These are phyloP conservation scores for Candolleomyces eurysporus DNA, from an alignment of 768 basidiomycete species.

Conservation along the genomic window DNA sequence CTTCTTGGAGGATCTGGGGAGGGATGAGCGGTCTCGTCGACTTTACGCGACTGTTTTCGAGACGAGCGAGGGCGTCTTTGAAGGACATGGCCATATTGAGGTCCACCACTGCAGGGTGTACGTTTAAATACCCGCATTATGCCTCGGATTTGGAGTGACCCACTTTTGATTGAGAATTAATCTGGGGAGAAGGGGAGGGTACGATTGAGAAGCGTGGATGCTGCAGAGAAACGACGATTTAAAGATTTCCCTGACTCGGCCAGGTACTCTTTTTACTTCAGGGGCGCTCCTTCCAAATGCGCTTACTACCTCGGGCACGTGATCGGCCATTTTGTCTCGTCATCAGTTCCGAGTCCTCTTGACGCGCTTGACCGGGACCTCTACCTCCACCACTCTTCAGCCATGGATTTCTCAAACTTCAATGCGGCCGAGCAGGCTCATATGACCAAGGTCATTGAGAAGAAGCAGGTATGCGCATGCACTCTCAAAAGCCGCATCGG, in stretches of 20 bases:
- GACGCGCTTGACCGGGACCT: conserved; percentile 12
- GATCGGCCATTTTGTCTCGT: not conserved
- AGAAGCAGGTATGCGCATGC: conserved; percentile 75
- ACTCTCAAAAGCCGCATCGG: not conserved
- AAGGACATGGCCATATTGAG: conserved; percentile 69
- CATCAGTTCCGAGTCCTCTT: conserved; percentile 4
- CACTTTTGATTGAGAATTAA: not conserved
- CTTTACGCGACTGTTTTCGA: conserved; percentile 87
- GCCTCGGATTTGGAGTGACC: not conserved
- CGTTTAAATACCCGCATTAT: conserved; percentile 13
- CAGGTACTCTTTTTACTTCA: not conserved
- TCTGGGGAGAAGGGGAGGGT: not conserved
- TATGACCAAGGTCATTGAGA: conserved; percentile 92
- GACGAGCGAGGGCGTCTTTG: conserved; percentile 73
- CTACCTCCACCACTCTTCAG: conserved; percentile 11
- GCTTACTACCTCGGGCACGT: not conserved
- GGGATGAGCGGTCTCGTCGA: conserved; percentile 88
- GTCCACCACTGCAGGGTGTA: conserved; percentile 39
- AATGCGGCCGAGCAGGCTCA: conserved; percentile 93
- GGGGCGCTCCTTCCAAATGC: not conserved
- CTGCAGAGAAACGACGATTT: not conserved
- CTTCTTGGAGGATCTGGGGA: conserved; percentile 92
- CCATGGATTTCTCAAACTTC: conserved; percentile 91
- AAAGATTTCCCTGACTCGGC: not conserved
- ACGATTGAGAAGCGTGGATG: not conserved